phyloP scores from a whole-genome alignment of 768 basidiomycete species.

The Leccinum boreale region DNA sequence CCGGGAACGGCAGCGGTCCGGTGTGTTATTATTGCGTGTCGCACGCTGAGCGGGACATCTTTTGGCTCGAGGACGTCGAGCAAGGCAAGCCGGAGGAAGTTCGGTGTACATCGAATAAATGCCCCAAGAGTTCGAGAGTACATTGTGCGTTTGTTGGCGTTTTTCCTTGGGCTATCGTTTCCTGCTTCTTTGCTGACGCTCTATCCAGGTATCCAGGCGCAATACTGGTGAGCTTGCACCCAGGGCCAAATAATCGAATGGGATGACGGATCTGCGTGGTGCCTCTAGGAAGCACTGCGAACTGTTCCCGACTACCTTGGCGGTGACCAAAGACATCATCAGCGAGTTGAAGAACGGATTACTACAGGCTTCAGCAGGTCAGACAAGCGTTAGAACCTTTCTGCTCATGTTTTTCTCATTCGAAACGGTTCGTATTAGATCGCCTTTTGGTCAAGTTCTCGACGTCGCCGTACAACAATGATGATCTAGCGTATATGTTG shows the following conservation, averaged over 20 bases:
- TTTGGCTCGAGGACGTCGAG: constrained; percentile 26
- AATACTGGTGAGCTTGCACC: constrained; percentile 25
- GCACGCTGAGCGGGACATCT: constrained; percentile 25
- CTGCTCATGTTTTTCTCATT: neutral
- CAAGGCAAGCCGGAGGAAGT: constrained; percentile 16
- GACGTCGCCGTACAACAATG: constrained; percentile 28
- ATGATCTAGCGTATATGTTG: constrained; percentile 25
- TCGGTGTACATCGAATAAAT: constrained; percentile 23
- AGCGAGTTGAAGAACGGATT: constrained; percentile 20
- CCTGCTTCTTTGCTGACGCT: neutral
- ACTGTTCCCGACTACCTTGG: constrained; percentile 27
- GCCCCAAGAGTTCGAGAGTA: constrained; percentile 8
- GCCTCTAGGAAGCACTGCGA: constrained; percentile 30
- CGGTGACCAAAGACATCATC: constrained; percentile 17
- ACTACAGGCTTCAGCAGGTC: constrained; percentile 31
- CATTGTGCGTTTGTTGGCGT: constrained; percentile 23
- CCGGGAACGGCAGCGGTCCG: neutral
- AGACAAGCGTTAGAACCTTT: neutral
- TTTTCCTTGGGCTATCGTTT: neutral
- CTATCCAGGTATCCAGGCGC: constrained; percentile 24
- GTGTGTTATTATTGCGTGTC: constrained; percentile 28
- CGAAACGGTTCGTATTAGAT: constrained; percentile 10
- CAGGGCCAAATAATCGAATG: neutral
- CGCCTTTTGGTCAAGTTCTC: constrained; percentile 32
- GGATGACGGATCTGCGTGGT: neutral